A percentile compares a stretch with the other conserved stretches of the same genome.
Evolutionary conservation across 768 basidiomycete genomes (phyloP).

Genomic region (Suillus hirtellus): DNA sequence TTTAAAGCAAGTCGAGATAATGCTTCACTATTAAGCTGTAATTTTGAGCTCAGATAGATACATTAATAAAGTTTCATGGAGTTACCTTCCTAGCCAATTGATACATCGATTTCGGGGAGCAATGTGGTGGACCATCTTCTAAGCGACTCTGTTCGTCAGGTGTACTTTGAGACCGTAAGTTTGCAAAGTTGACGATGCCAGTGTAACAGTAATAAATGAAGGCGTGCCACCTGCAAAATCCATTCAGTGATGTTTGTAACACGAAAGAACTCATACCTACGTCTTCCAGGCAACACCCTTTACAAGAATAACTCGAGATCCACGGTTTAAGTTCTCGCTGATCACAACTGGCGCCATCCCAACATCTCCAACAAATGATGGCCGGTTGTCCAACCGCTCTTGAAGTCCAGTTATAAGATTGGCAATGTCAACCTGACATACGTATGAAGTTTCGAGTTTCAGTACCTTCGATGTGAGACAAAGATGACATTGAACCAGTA

Average conservation of each 20-base stretch:
- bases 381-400: background rate
- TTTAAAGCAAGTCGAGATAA: constrained; percentile 11
- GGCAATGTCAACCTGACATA: background rate
- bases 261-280: background rate
- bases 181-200: constrained; percentile 10
- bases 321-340: background rate
- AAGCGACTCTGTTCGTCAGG: background rate
- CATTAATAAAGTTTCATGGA: background rate
- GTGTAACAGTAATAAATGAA: constrained; percentile 15
- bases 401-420: background rate
- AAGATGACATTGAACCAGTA: background rate
- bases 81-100: constrained; percentile 23
- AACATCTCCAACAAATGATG: background rate
- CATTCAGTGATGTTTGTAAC: background rate
- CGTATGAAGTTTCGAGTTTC: no score
- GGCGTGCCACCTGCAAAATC: constrained; percentile 9
- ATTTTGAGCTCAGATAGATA: background rate
- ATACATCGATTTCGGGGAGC: constrained; percentile 30
- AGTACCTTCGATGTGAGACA: constrained; percentile 9
- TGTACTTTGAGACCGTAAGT: constrained; percentile 6
- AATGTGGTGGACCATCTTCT: constrained; percentile 9
- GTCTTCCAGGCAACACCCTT: constrained; percentile 14
- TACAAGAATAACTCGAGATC: constrained; percentile 6
- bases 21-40: constrained; percentile 4
- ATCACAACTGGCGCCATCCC: background rate